Evolutionary conservation across 169 alveolate genomes (phyloP), one percentile per base, ranked within the genome.

Genomic region (Plasmodium fragile): DNA sequence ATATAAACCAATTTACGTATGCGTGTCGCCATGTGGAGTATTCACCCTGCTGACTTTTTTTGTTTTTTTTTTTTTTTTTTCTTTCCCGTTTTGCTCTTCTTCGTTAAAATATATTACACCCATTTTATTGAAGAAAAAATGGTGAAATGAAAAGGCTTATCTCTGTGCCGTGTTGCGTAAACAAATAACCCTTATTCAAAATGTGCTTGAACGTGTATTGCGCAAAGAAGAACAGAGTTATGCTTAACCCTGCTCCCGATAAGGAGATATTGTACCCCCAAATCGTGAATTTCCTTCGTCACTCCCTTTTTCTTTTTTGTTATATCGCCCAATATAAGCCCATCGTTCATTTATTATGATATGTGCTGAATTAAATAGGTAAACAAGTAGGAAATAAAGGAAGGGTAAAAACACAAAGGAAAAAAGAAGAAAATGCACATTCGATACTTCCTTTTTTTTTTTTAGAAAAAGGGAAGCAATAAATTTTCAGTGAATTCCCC

Each of bases 31-130:
- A 7, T 65, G 36, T 22, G 75, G 30, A 65, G 75, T 18, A 16
- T 34, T 18, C 22, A 41, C 43, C 49, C 8, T 34, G 49, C 28
- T 36, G 13, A 18, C 10, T 34, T 34, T 73, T 28, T 73, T 43
- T 41, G 30, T 41, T 75, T 75, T 25, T 75, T 75, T 32, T 73
- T 73, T 73, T 73, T 22, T 73, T 73, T 30, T 73, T 73, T 73
- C n/a, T 41, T 75, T 18, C 4, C 41, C 59, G 18, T 32, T 75
- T 75, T 75, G 34, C 59, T 32, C 1, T 6, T 75, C 25, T 75
- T 6, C 59, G 45, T 75, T 75, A 75, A 75, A 36, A 36, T 75
- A 36, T 75, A 18, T 13, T 75, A 75, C 82, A 41, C 59, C 59
- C 13, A 18, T 28, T 25, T 28, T 65, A 22, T 4, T 65, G 2